Evolutionary conservation across 352 stramenopile genomes (phyloP).

Genomic region (Phytophthora chlamydospora): DNA sequence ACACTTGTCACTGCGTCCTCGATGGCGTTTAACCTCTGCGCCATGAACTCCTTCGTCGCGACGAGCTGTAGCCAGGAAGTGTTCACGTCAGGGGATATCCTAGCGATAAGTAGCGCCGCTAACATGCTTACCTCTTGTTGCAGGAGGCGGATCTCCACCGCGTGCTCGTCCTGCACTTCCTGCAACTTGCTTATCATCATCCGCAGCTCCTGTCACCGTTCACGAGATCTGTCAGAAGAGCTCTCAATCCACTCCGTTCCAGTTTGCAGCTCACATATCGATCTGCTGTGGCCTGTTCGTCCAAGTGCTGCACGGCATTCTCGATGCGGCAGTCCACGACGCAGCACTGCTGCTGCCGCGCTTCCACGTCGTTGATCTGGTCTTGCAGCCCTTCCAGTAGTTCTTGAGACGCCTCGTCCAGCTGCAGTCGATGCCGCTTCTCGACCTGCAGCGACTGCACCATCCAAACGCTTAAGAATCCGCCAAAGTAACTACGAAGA

Average conservation of each 20-base stretch:
- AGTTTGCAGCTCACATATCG: conserved; percentile 38
- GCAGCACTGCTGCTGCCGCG: conserved; percentile 31
- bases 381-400: conserved; percentile 59
- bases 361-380: conserved; percentile 54
- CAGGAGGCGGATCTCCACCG: conserved; percentile 50
- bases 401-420: conserved; percentile 67
- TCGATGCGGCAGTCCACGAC: conserved; percentile 43
- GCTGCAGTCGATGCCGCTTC: conserved; percentile 56
- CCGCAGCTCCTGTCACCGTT: conserved; percentile 46
- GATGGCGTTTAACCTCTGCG: conserved; percentile 43
- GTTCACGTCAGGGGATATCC: background rate
- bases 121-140: conserved; percentile 44
- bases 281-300: conserved; percentile 39
- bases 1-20: conserved; percentile 52
- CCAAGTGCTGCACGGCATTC: conserved; percentile 32
- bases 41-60: conserved; percentile 48
- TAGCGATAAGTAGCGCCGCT: background rate
- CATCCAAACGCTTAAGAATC: background rate
- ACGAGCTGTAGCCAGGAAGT: conserved; percentile 11
- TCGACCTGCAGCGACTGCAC: conserved; percentile 61
- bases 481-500: background rate
- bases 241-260: conserved; percentile 1
- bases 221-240: conserved; percentile 12
- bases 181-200: conserved; percentile 46
- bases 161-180: conserved; percentile 50